Evolutionary conservation across 2,329 filamentous ascomycete species (phyloP).

Genomic region (Colletotrichum destructivum): DNA sequence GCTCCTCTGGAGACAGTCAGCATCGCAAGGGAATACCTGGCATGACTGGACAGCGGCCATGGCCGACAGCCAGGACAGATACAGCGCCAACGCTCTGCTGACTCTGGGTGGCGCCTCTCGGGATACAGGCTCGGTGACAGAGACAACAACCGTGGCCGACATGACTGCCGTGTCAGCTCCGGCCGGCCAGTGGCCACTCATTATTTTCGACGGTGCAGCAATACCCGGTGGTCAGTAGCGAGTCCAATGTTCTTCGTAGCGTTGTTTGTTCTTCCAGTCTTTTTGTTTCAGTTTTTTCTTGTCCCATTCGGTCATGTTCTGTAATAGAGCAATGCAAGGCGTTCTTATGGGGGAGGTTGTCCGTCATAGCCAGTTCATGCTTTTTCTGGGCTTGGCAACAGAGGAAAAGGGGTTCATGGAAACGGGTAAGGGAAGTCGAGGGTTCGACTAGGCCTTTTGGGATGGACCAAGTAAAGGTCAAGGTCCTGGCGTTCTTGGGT

Average conservation of each 20-base stretch:
- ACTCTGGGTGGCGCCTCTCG: conserved; percentile 56
- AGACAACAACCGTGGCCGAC: conserved; percentile 38
- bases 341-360: conserved; percentile 1
- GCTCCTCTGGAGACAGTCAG: conserved; percentile 51
- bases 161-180: conserved; percentile 29
- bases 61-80: conserved; percentile 64
- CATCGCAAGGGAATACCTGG: conserved; percentile 62
- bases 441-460: conserved; percentile 5
- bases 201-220: conserved; percentile 32
- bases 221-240: conserved; percentile 23
- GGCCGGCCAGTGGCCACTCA: conserved; percentile 37
- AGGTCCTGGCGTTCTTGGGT: conserved; percentile 29
- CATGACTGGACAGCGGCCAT: conserved; percentile 70
- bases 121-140: conserved; percentile 31
- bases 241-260: background rate
- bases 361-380: background rate
- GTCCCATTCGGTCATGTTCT: conserved; percentile 6
- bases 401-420: conserved; percentile 9
- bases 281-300: background rate
- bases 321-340: conserved; percentile 20
- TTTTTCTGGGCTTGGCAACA: conserved; percentile 8
- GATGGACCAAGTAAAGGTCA: background rate
- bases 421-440: conserved; percentile 5
- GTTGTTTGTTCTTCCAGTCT: conserved; percentile 1
- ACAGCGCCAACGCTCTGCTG: conserved; percentile 64